Percentiles rank a stretch among this genome's conserved stretches.
Conservation (phyloP, 2,329 filamentous ascomycete genomes). For the Pseudopithomyces maydicus region DNA sequence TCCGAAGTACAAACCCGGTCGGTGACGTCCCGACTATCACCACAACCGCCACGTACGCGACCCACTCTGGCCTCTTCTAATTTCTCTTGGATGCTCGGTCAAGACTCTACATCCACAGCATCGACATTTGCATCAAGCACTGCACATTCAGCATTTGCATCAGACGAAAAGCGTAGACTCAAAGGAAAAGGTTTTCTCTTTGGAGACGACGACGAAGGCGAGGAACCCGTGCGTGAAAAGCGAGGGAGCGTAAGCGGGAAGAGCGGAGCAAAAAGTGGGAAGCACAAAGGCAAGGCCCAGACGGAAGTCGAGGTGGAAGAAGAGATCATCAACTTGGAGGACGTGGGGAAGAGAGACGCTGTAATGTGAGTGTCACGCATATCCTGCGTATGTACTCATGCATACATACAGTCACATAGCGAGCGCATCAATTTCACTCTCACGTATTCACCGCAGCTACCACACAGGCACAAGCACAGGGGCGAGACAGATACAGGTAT, state of each 20-base stretch:
- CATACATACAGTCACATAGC: conserved; percentile 10
- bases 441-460: not conserved
- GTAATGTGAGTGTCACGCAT: conserved; percentile 22
- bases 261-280: conserved; percentile 19
- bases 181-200: conserved; percentile 48
- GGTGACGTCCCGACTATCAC: conserved; percentile 33
- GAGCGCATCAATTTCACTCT: not conserved
- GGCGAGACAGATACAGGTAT: too few relatives aligned
- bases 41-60: conserved; percentile 53
- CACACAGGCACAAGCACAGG: not conserved
- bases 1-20: conserved; percentile 11
- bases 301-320: conserved; percentile 36
- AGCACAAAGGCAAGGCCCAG: conserved; percentile 25
- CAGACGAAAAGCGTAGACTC: conserved; percentile 42
- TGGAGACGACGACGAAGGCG: conserved; percentile 47
- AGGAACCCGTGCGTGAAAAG: conserved; percentile 21
- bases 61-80: conserved; percentile 74
- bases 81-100: conserved; percentile 76
- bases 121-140: conserved; percentile 41
- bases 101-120: conserved; percentile 33
- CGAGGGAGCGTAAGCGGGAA: conserved; percentile 29
- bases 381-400: not conserved
- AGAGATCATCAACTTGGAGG: conserved; percentile 44
- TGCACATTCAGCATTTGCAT: conserved; percentile 40
- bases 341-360: conserved; percentile 38